Conservation (phyloP, 306 rosid species). For the Dalbergia oliveri region DNA sequence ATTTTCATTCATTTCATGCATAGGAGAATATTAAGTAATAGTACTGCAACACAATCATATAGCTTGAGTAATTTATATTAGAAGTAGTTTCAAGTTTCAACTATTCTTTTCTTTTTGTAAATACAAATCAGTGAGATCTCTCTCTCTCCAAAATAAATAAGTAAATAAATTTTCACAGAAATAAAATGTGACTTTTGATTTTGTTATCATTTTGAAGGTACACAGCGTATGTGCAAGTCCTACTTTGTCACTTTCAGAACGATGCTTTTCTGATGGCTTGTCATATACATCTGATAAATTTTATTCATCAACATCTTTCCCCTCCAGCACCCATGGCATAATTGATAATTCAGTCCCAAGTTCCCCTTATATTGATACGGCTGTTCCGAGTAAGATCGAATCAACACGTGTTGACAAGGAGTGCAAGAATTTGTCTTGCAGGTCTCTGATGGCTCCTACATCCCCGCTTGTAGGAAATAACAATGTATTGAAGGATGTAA, state of each 20-base stretch:
- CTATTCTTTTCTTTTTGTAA: not conserved
- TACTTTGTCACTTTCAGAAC: conserved; percentile 72
- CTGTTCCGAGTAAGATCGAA: conserved; percentile 50
- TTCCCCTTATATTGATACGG: conserved; percentile 63
- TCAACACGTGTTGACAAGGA: conserved; percentile 45
- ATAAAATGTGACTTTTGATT: conserved; percentile 35
- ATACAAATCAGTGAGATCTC: conserved; percentile 31
- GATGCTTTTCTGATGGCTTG: conserved; percentile 85
- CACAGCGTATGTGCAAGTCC: conserved; percentile 83
- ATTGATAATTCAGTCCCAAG: conserved; percentile 57
- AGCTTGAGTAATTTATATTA: not conserved
- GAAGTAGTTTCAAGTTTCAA: not conserved
- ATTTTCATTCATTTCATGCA: not conserved
- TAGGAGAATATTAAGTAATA: conserved; percentile 4
- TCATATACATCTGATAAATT: conserved; percentile 67
- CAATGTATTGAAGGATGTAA: conserved; percentile 72
- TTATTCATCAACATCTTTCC: conserved; percentile 58
- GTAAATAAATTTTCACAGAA: not conserved
- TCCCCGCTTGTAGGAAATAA: conserved; percentile 56
- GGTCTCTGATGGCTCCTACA: conserved; percentile 50
- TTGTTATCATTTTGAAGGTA: conserved; percentile 63
- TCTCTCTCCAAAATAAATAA: not conserved
- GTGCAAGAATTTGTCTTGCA: conserved; percentile 47
- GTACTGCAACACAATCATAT: not conserved
- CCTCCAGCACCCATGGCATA: conserved; percentile 52